Conservation (phyloP, 176 grass and related monocot genomes). For the Dendrocalamus sinicus region DNA sequence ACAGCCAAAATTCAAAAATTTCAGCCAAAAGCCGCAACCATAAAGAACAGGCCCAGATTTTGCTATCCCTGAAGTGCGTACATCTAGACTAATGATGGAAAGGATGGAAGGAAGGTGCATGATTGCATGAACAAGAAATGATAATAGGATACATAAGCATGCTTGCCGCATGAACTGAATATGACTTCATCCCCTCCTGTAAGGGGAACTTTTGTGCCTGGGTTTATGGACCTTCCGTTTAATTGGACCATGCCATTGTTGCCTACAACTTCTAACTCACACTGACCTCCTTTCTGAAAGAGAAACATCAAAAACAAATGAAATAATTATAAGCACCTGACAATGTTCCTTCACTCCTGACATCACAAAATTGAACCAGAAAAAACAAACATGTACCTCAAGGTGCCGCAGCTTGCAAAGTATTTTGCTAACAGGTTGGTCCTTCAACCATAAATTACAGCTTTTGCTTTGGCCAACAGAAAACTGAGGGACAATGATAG, state of each 20-base stretch:
- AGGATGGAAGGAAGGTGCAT: slow-evolving; percentile 18
- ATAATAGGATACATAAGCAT: slow-evolving; percentile 94
- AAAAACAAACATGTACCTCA: slow-evolving; percentile 60
- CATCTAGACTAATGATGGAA: slow-evolving; percentile 35
- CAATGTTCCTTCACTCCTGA: slow-evolving; percentile 8
- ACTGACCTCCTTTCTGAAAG: slow-evolving; percentile 44
- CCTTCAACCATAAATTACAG: slow-evolving; percentile 85
- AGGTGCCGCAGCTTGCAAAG: slow-evolving; percentile 79
- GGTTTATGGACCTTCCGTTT: slow-evolving; percentile 65
- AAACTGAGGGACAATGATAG: slow-evolving; percentile 65
- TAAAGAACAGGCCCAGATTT: neutral
- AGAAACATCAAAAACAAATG: slow-evolving; percentile 21
- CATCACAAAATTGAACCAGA: slow-evolving; percentile 28
- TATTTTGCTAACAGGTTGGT: slow-evolving; percentile 73
- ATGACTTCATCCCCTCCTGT: slow-evolving; percentile 91
- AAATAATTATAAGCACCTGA: slow-evolving; percentile 27
- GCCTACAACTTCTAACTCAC: slow-evolving; percentile 82
- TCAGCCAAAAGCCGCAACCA: too few relatives aligned
- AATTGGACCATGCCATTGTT: slow-evolving; percentile 81
- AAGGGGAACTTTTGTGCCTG: slow-evolving; percentile 63
- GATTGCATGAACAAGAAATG: slow-evolving; percentile 34
- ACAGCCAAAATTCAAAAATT: too few relatives aligned
- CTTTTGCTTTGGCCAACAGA: slow-evolving; percentile 71
- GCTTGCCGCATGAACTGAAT: slow-evolving; percentile 73
- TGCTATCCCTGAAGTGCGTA: slow-evolving; percentile 29